Evolutionary conservation across 2,329 filamentous ascomycete genomes (phyloP).

Genomic region (Aspergillus sp.): DNA sequence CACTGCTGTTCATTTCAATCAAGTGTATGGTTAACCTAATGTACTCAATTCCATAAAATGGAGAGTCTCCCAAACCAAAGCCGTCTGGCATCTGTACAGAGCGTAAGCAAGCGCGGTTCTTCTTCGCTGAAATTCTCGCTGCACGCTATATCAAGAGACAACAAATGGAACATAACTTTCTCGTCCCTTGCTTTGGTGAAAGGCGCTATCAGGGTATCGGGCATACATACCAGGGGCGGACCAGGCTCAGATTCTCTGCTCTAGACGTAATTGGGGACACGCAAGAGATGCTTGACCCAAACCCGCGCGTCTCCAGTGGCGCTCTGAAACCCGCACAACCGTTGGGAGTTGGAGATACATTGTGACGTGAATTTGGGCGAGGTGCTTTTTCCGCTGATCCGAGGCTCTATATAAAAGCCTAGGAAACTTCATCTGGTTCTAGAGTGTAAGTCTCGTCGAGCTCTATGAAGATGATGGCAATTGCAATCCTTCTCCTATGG

Average conservation of each 20-base stretch:
- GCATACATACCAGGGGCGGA: neutral
- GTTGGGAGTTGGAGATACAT: neutral
- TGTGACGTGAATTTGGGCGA: neutral
- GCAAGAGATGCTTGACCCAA: neutral
- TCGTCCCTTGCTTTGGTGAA: neutral
- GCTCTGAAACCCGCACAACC: neutral
- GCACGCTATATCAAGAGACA: neutral
- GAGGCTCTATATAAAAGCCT: neutral
- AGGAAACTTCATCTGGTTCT: neutral
- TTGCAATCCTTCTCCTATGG: neutral
- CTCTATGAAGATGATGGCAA: neutral
- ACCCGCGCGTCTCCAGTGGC: neutral
- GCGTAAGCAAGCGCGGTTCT: neutral
- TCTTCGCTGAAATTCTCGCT: slow-evolving; percentile 6
- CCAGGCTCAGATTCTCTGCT: neutral
- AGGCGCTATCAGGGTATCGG: neutral
- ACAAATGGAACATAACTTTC: neutral
- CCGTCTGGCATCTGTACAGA: neutral
- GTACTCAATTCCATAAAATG: neutral
- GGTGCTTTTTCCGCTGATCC: neutral
- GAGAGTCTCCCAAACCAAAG: neutral
- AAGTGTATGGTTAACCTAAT: neutral
- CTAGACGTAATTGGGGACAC: neutral
- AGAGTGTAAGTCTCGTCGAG: neutral
- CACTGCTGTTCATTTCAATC: neutral